A percentile compares a stretch with the other conserved stretches of the same genome.
phyloP scores from a whole-genome alignment of 441 rosid genomes.

The Euphorbia corollata region DNA sequence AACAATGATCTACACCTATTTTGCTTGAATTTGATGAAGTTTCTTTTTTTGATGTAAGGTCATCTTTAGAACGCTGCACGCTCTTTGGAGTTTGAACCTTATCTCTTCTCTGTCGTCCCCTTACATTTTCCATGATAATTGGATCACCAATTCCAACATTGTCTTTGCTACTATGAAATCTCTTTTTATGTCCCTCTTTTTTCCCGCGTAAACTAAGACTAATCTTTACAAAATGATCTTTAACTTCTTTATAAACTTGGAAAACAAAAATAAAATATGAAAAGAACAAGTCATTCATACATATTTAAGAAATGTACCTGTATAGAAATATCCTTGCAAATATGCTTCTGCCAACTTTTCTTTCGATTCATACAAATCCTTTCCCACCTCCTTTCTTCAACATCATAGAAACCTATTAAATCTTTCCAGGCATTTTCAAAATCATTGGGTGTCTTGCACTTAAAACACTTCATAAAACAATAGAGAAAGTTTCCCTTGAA shows the following conservation, averaged over 20 bases:
- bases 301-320: background rate
- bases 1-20: background rate
- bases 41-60: background rate
- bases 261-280: background rate
- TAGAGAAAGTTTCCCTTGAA: background rate
- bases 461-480: background rate
- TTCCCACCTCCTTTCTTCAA: background rate
- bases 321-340: background rate
- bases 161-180: background rate
- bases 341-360: background rate
- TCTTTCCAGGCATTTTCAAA: background rate
- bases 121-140: background rate
- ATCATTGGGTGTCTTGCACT: background rate
- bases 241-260: background rate
- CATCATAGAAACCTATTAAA: background rate
- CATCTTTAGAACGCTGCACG: background rate
- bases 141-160: background rate
- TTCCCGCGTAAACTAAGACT: background rate
- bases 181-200: background rate
- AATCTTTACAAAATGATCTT: background rate
- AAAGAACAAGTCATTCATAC: background rate
- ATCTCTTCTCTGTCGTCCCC: background rate
- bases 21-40: background rate
- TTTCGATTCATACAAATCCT: background rate
- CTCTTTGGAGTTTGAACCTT: background rate